These are phyloP conservation scores for Pseudonitzschia multiseries DNA, from an alignment of 108 stramenopile genomes.

Conservation along the genomic window DNA sequence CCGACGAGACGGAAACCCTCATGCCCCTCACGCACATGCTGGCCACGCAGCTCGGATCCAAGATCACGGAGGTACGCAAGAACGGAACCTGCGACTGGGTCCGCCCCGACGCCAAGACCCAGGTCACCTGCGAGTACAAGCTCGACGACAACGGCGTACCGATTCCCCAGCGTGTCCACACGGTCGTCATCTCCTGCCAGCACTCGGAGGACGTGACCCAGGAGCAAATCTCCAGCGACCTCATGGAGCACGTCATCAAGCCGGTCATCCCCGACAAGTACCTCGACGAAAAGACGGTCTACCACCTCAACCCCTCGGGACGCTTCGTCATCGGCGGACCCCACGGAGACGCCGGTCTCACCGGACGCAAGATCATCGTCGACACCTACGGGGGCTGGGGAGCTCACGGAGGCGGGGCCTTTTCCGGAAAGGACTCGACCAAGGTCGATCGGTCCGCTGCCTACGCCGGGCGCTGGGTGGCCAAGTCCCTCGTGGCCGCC, in stretches of 20 bases:
- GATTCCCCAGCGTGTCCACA: slow-evolving; percentile 92
- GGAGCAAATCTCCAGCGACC: slow-evolving; percentile 92
- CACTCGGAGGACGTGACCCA: slow-evolving; percentile 88
- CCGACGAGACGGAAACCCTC: slow-evolving; percentile 90
- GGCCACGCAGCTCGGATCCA: slow-evolving; percentile 89
- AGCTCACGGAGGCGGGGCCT: slow-evolving; percentile 95
- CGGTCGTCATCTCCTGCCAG: slow-evolving; percentile 96
- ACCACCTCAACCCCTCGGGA: slow-evolving; percentile 93
- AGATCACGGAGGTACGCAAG: slow-evolving; percentile 95
- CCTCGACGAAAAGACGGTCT: slow-evolving; percentile 96
- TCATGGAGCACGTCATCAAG: slow-evolving; percentile 97
- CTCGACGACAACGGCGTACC: slow-evolving; percentile 73
- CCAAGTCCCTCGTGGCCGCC: slow-evolving; percentile 92
- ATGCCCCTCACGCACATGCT: slow-evolving; percentile 96
- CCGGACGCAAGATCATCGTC: slow-evolving; percentile 95
- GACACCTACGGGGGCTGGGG: slow-evolving; percentile 99
- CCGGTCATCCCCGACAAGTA: slow-evolving; percentile 96
- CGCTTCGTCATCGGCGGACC: slow-evolving; percentile 97
- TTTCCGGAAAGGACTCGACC: slow-evolving; percentile 96
- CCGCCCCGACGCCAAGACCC: slow-evolving; percentile 97
- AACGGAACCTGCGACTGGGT: slow-evolving; percentile 93
- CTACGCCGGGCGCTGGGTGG: slow-evolving; percentile 96
- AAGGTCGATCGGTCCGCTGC: slow-evolving; percentile 95
- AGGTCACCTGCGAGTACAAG: slow-evolving; percentile 93
- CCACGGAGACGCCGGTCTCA: slow-evolving; percentile 97